Conservation (phyloP, 2,329 filamentous ascomycete genomes). For the Boeremia lycopersici region DNA sequence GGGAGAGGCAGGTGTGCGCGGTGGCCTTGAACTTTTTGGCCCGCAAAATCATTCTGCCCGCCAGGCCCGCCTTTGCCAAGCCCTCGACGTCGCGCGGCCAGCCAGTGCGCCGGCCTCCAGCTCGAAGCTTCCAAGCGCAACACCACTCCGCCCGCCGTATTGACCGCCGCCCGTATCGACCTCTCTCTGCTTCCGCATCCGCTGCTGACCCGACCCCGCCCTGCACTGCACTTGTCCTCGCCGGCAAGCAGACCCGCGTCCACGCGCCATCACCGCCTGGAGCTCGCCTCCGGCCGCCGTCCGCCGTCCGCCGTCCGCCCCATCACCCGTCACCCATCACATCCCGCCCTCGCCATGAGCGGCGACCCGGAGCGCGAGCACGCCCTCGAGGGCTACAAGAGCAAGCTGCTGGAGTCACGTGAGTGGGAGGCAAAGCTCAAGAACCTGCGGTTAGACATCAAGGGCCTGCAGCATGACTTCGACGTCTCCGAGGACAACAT, state of each 20-base stretch:
- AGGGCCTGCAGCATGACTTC: constrained; percentile 91
- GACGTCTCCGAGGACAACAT: constrained; percentile 99
- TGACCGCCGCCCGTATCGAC: constrained; percentile 1
- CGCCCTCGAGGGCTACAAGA: constrained; percentile 60
- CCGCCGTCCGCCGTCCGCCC: constrained; percentile 14
- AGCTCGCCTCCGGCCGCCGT: constrained; percentile 17
- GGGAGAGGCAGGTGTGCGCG: constrained; percentile 12
- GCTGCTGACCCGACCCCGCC: not conserved
- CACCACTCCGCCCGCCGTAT: not conserved
- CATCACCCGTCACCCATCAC: constrained; percentile 4
- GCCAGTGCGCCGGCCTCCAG: constrained; percentile 3
- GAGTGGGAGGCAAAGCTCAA: constrained; percentile 99
- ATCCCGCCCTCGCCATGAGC: constrained; percentile 38
- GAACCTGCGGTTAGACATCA: constrained; percentile 90
- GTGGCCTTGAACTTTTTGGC: not conserved
- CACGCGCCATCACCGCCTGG: constrained; percentile 7
- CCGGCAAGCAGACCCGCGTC: not conserved
- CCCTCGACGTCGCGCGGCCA: constrained; percentile 22
- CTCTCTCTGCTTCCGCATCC: not conserved
- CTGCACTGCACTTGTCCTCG: not conserved
- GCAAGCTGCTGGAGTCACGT: constrained; percentile 78
- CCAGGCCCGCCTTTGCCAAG: constrained; percentile 20
- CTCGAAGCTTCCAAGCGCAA: constrained; percentile 33
- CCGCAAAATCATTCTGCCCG: not conserved
- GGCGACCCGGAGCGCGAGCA: constrained; percentile 58